Evolutionary conservation across 768 basidiomycete genomes (phyloP).

Genomic region (Tricholoma sp.): DNA sequence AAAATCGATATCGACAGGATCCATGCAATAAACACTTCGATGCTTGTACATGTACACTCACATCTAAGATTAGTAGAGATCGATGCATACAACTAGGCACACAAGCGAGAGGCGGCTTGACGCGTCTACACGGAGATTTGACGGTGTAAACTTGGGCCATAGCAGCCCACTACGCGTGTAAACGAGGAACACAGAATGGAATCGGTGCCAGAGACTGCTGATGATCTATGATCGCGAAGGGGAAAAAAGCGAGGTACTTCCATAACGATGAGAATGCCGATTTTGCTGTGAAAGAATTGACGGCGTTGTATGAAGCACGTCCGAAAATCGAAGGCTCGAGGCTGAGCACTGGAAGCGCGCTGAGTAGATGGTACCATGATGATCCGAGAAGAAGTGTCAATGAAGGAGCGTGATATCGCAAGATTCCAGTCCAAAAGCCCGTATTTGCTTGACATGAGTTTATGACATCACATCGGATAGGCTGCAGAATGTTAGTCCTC

Average conservation of each 20-base stretch:
- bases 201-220: background rate
- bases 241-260: background rate
- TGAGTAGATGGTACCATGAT: background rate
- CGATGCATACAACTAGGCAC: too few species aligned
- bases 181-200: background rate
- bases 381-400: background rate
- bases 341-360: background rate
- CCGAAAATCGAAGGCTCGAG: background rate
- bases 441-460: background rate
- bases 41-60: too few species aligned
- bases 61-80: too few species aligned
- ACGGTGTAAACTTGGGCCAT: too few species aligned
- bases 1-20: background rate
- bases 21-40: background rate
- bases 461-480: background rate
- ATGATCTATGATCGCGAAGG: background rate
- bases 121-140: background rate
- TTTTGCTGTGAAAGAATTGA: background rate
- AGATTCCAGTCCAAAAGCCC: too few species aligned
- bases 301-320: background rate
- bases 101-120: background rate
- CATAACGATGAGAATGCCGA: background rate
- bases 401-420: background rate
- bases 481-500: background rate
- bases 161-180: too few species aligned